phyloP scores from a whole-genome alignment of 345 rosid genomes.

The Excoecaria agallocha region DNA sequence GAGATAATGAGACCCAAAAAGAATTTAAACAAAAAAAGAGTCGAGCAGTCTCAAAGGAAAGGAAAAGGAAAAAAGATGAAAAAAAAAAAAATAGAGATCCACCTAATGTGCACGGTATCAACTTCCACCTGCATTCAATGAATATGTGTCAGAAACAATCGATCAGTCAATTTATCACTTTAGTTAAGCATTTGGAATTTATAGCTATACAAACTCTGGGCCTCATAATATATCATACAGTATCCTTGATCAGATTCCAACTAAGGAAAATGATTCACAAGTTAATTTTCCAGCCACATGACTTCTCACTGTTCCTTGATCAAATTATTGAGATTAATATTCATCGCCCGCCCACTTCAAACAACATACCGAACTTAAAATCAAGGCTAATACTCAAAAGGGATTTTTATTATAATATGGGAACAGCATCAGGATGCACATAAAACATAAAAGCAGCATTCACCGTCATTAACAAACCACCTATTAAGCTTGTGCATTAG shows the following conservation, averaged over 20 bases:
- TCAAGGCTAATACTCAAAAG: not conserved
- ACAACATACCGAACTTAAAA: not conserved
- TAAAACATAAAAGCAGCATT: not conserved
- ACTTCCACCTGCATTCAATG: slow-evolving; percentile 41
- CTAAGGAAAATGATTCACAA: not conserved
- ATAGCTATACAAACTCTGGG: no score
- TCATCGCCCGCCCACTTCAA: not conserved
- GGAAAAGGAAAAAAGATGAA: not conserved
- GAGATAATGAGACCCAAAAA: slow-evolving; percentile 8
- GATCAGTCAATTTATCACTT: not conserved
- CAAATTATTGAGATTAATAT: not conserved
- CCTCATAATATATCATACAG: not conserved
- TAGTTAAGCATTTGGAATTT: not conserved
- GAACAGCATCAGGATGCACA: not conserved
- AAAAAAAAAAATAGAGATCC: slow-evolving; percentile 1
- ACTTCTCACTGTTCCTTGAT: not conserved
- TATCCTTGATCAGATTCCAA: not conserved
- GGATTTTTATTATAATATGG: not conserved
- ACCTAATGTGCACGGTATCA: slow-evolving; percentile 13
- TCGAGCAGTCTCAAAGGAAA: not conserved
- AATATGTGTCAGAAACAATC: not conserved
- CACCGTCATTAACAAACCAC: not conserved
- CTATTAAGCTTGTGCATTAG: not conserved
- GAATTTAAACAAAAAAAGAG: not conserved
- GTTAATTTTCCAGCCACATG: not conserved